Percentiles rank a stretch among this genome's conserved stretches.
Conservation (phyloP, 2,329 filamentous ascomycete species). For the Talaromyces sp. region DNA sequence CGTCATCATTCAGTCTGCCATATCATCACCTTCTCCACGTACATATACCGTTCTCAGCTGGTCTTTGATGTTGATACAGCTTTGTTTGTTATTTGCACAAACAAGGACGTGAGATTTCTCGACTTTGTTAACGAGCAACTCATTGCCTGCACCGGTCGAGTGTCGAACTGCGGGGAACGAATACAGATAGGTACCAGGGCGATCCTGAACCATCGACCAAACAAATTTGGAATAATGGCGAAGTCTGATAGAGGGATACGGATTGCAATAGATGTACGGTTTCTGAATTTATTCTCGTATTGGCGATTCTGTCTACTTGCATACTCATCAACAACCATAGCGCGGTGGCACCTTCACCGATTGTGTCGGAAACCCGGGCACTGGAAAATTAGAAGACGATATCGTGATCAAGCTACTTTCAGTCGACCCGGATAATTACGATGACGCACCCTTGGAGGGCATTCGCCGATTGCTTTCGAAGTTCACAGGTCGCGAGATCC, state of each 20-base stretch:
- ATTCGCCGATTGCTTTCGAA: constrained; percentile 80
- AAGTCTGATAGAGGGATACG: constrained; percentile 15
- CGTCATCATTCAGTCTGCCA: constrained; percentile 10
- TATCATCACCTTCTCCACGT: background rate
- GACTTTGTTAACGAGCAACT: background rate
- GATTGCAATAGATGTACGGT: constrained; percentile 20
- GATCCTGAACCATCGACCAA: background rate
- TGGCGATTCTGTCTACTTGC: background rate
- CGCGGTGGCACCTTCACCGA: constrained; percentile 21
- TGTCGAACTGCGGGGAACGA: background rate
- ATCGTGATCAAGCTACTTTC: constrained; percentile 84
- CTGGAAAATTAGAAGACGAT: constrained; percentile 66
- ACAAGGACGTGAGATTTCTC: background rate
- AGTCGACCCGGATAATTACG: constrained; percentile 85
- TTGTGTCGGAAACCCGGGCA: constrained; percentile 49
- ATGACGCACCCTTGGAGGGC: constrained; percentile 85
- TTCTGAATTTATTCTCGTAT: too few species aligned
- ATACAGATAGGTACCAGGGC: background rate
- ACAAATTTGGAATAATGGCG: constrained; percentile 5
- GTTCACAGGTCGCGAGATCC: constrained; percentile 71
- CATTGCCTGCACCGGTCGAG: background rate
- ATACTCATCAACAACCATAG: constrained; percentile 16
- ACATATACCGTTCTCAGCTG: background rate
- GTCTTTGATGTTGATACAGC: background rate
- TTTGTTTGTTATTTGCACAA: background rate